These are phyloP conservation scores for Alternaria tenuissima DNA, from an alignment of 2,329 filamentous ascomycete species.

Conservation along the genomic window DNA sequence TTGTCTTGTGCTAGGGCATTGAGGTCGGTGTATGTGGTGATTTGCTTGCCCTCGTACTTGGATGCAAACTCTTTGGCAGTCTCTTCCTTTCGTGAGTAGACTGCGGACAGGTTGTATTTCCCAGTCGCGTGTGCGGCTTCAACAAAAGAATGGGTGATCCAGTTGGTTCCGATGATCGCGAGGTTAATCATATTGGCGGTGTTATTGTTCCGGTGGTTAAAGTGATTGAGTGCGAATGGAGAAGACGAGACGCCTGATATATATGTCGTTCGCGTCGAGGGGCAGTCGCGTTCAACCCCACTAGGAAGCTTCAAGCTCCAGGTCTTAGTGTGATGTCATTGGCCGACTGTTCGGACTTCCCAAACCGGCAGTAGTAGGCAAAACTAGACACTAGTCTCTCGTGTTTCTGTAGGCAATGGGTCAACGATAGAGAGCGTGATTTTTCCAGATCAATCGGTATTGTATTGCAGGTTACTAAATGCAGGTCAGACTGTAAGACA, in stretches of 20 bases:
- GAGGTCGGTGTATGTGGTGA: constrained; percentile 53
- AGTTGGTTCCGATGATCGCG: constrained; percentile 58
- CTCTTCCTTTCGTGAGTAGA: constrained; percentile 57
- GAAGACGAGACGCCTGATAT: neutral
- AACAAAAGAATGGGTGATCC: constrained; percentile 61
- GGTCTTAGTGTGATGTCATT: constrained; percentile 25
- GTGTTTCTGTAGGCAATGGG: neutral
- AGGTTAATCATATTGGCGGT: constrained; percentile 50
- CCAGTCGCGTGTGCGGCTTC: constrained; percentile 53
- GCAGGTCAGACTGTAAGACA: constrained; percentile 7
- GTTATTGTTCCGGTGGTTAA: neutral
- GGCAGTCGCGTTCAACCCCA: constrained; percentile 24
- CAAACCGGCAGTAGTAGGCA: constrained; percentile 16
- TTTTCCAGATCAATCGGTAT: neutral
- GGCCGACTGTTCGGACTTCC: constrained; percentile 24
- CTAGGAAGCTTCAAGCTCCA: constrained; percentile 12
- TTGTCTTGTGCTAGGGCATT: constrained; percentile 50
- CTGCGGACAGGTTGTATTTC: constrained; percentile 55
- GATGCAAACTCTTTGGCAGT: constrained; percentile 54
- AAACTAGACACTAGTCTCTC: constrained; percentile 2
- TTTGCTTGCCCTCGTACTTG: constrained; percentile 47
- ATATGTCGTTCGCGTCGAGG: constrained; percentile 5
- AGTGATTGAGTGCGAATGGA: neutral
- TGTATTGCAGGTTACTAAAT: constrained; percentile 14
- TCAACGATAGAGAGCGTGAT: neutral